A percentile compares a stretch with the other conserved stretches of the same genome.
These are phyloP conservation scores for Casuarina glauca DNA, from an alignment of 306 rosid species.

Conservation along the genomic window DNA sequence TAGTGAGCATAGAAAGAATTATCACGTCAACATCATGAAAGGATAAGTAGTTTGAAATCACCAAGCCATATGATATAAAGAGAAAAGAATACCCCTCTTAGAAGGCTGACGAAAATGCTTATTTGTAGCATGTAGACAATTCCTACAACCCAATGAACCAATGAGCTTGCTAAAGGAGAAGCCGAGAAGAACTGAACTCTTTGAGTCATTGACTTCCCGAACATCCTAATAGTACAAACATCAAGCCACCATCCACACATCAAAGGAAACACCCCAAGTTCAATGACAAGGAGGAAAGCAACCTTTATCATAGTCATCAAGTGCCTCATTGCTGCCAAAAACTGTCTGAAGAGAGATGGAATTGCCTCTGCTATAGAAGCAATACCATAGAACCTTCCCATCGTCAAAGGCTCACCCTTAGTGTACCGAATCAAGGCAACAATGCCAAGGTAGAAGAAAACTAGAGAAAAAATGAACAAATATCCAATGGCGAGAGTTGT, in stretches of 20 bases:
- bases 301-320: constrained; percentile 99
- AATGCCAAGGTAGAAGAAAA: constrained; percentile 78
- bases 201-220: constrained; percentile 94
- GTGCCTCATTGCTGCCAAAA: constrained; percentile 97
- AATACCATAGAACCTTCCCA: constrained; percentile 86
- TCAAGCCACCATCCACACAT: constrained; percentile 99
- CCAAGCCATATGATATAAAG: not conserved
- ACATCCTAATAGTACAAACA: constrained; percentile 94
- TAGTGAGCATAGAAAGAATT: constrained; percentile 16
- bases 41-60: not conserved
- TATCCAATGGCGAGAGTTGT: constrained; percentile 96
- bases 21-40: not conserved
- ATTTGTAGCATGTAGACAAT: constrained; percentile 97
- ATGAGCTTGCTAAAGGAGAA: constrained; percentile 92
- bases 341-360: constrained; percentile 96
- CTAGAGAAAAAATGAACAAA: constrained; percentile 65
- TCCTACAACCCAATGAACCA: constrained; percentile 99
- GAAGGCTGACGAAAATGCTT: constrained; percentile 99
- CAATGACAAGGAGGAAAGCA: constrained; percentile 96
- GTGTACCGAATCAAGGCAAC: constrained; percentile 85
- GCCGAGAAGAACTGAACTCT: constrained; percentile 94
- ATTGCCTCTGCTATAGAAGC: constrained; percentile 91
- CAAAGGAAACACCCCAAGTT: constrained; percentile 97
- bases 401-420: constrained; percentile 86
- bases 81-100: constrained; percentile 80